Conservation (phyloP, 1,139 yeast genomes). For the Nakaseomyces glabratus region DNA sequence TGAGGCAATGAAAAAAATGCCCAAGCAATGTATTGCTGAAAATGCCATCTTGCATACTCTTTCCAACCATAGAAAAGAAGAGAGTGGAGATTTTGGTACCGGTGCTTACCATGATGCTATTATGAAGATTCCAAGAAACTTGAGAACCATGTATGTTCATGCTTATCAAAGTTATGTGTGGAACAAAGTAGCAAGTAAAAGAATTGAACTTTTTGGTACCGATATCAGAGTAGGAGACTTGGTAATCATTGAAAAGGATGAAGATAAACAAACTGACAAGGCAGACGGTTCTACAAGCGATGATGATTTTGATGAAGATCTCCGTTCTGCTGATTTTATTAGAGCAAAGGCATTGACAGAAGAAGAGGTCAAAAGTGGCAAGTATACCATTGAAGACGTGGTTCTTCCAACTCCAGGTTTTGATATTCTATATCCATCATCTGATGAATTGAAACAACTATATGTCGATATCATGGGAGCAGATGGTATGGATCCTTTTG, state of each 20-base stretch:
- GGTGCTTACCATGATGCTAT: conserved; percentile 65
- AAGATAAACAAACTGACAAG: conserved; percentile 33
- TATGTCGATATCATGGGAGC: conserved; percentile 68
- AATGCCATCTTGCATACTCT: conserved; percentile 57
- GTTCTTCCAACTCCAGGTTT: conserved; percentile 94
- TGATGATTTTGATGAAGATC: conserved; percentile 54
- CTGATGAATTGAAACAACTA: conserved; percentile 48
- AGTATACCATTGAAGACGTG: conserved; percentile 66
- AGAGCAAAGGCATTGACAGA: conserved; percentile 65
- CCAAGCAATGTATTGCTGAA: conserved; percentile 82
- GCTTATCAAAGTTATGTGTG: conserved; percentile 95
- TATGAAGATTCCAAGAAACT: conserved; percentile 83
- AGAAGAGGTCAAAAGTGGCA: conserved; percentile 55
- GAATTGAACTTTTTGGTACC: conserved; percentile 65
- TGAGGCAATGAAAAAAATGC: conserved; percentile 65
- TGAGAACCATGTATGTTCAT: conserved; percentile 91
- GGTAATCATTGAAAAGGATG: conserved; percentile 32
- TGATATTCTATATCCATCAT: conserved; percentile 73
- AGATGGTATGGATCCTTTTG: conserved; percentile 75
- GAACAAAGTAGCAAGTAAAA: conserved; percentile 77
- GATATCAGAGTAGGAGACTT: conserved; percentile 75
- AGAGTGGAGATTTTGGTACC: conserved; percentile 40
- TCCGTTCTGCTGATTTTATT: conserved; percentile 43
- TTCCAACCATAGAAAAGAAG: conserved; percentile 37
- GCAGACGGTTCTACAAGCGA: conserved; percentile 17